phyloP scores from a whole-genome alignment of 1,284 basidiomycete species.

The Heterobasidion parviporum region DNA sequence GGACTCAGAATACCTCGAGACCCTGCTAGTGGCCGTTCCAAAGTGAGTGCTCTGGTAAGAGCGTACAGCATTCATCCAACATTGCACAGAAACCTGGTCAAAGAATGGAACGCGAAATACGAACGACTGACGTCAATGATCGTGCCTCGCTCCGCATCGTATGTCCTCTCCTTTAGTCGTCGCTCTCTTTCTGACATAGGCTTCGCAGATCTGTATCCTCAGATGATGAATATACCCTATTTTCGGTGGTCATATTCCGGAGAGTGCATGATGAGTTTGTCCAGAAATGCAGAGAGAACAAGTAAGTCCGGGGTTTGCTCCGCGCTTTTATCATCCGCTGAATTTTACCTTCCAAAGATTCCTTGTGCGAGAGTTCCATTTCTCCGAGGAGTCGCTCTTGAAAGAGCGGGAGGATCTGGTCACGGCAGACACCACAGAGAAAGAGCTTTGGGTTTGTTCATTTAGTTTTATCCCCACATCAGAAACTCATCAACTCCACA shows the following conservation, averaged over 20 bases:
- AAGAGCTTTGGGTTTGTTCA: slow-evolving; percentile 87
- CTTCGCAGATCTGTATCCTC: slow-evolving; percentile 52
- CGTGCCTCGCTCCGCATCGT: slow-evolving; percentile 92
- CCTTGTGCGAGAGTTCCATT: slow-evolving; percentile 91
- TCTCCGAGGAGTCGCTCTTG: slow-evolving; percentile 77
- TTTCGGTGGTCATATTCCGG: slow-evolving; percentile 86
- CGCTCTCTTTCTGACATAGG: background rate
- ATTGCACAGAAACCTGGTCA: slow-evolving; percentile 59
- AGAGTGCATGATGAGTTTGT: slow-evolving; percentile 89
- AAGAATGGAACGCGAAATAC: slow-evolving; percentile 88
- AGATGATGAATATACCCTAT: slow-evolving; percentile 89
- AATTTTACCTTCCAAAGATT: slow-evolving; percentile 42
- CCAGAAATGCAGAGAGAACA: slow-evolving; percentile 93
- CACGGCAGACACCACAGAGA: slow-evolving; percentile 80
- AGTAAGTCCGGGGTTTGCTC: slow-evolving; percentile 39
- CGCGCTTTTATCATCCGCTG: background rate
- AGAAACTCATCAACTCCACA: background rate
- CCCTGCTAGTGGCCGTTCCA: slow-evolving; percentile 89
- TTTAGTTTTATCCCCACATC: background rate
- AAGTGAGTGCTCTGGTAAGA: slow-evolving; percentile 45
- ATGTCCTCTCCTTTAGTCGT: slow-evolving; percentile 5
- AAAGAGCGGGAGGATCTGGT: slow-evolving; percentile 82
- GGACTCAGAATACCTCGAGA: slow-evolving; percentile 92
- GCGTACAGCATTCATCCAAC: no score
- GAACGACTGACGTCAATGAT: slow-evolving; percentile 88